phyloP scores from a whole-genome alignment of 2,329 filamentous ascomycete species.

The Sarocladium brachiariae region DNA sequence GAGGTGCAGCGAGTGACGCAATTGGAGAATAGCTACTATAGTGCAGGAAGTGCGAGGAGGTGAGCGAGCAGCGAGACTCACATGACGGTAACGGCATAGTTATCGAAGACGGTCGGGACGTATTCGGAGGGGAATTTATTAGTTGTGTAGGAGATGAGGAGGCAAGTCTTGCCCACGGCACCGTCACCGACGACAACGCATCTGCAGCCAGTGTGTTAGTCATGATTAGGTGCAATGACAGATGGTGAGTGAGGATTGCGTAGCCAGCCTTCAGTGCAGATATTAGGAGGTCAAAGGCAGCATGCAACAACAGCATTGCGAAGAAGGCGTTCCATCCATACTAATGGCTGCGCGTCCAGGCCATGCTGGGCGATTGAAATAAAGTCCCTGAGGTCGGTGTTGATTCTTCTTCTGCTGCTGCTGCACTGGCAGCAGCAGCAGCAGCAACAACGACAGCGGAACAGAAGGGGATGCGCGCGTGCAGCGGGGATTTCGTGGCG shows the following conservation, averaged over 20 bases:
- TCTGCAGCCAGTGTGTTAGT: too few relatives aligned
- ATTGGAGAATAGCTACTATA: not conserved
- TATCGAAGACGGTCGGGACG: slow-evolving; percentile 98
- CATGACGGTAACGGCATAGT: slow-evolving; percentile 99
- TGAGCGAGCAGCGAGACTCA: slow-evolving; percentile 31
- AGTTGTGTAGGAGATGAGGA: slow-evolving; percentile 98
- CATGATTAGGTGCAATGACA: too few relatives aligned
- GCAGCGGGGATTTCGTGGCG: not conserved
- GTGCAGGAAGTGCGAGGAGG: not conserved
- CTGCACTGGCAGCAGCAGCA: slow-evolving; percentile 10
- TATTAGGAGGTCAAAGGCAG: not conserved
- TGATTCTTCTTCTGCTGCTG: too few relatives aligned
- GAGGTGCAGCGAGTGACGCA: not conserved
- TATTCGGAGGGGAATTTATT: slow-evolving; percentile 99
- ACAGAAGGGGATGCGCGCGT: slow-evolving; percentile 11
- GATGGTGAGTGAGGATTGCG: too few relatives aligned
- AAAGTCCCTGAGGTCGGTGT: too few relatives aligned
- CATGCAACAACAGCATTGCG: not conserved
- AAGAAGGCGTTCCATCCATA: not conserved
- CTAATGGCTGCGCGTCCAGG: not conserved
- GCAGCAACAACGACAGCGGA: slow-evolving; percentile 14
- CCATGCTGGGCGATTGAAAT: not conserved
- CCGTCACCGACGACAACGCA: slow-evolving; percentile 99
- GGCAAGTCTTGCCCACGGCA: slow-evolving; percentile 98
- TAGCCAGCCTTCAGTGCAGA: too few relatives aligned